phyloP scores from a whole-genome alignment of 768 basidiomycete genomes.

The Xerocomellus dryophilus region DNA sequence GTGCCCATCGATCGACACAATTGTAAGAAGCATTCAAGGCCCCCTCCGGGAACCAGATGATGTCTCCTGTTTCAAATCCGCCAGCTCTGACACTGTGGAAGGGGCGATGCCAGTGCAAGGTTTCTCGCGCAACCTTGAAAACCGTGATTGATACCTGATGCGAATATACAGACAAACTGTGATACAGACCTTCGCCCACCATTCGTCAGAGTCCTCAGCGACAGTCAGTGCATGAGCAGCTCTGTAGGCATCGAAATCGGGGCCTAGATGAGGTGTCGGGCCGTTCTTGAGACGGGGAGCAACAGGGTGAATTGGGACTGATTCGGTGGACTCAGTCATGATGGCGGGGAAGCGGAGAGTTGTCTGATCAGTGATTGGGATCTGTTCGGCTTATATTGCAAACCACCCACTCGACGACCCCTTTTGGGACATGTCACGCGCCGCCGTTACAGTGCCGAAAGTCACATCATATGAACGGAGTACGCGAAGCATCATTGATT shows the following conservation, averaged over 20 bases:
- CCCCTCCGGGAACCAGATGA: conserved; percentile 96
- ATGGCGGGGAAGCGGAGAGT: conserved; percentile 10
- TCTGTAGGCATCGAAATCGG: conserved; percentile 72
- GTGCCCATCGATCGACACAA: conserved; percentile 96
- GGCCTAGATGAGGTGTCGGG: conserved; percentile 70
- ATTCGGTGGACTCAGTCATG: conserved; percentile 40
- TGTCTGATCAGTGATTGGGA: not conserved
- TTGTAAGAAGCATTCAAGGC: conserved; percentile 93
- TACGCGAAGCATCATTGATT: no score
- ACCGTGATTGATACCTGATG: not conserved
- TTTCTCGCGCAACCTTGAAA: conserved; percentile 63
- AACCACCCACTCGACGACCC: conserved; percentile 1
- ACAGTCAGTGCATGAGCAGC: conserved; percentile 65
- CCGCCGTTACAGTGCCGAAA: no score
- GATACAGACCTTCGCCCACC: conserved; percentile 77
- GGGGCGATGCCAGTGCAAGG: conserved; percentile 82
- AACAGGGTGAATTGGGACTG: conserved; percentile 59
- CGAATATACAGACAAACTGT: not conserved
- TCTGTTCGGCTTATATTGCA: conserved; percentile 17
- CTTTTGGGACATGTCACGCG: conserved; percentile 12
- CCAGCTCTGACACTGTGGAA: conserved; percentile 87
- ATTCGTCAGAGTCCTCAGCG: conserved; percentile 74
- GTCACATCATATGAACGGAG: no score
- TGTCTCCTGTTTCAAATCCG: conserved; percentile 79
- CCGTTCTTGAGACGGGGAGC: conserved; percentile 70